A percentile compares a stretch with the other conserved stretches of the same genome.
phyloP scores from a whole-genome alignment of 331 rosid species.

The Prunus yedoensis region DNA sequence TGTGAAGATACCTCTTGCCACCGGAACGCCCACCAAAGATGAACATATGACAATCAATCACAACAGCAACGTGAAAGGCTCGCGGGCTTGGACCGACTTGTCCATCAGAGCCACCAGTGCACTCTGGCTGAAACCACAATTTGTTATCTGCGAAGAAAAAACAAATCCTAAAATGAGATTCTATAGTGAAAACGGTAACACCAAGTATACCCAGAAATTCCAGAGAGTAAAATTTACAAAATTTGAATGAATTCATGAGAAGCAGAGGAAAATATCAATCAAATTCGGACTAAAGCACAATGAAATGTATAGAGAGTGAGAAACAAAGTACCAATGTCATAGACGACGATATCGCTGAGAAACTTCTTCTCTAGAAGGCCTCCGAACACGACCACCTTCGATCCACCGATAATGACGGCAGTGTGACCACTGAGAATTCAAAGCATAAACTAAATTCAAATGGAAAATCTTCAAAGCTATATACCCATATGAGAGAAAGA shows the following conservation, averaged over 20 bases:
- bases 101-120: constrained; percentile 84
- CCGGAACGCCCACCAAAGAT: constrained; percentile 91
- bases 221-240: neutral
- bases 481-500: neutral
- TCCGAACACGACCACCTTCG: constrained; percentile 90
- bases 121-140: constrained; percentile 86
- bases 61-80: constrained; percentile 86
- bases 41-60: constrained; percentile 96
- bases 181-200: neutral
- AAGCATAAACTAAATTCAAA: constrained; percentile 6
- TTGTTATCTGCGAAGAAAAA: constrained; percentile 62
- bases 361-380: constrained; percentile 89
- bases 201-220: neutral
- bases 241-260: neutral
- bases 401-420: constrained; percentile 76
- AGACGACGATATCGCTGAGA: constrained; percentile 69
- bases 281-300: neutral
- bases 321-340: constrained; percentile 60
- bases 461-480: neutral
- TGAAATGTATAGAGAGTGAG: neutral
- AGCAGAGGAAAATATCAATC: constrained; percentile 4
- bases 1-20: constrained; percentile 55
- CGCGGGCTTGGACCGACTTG: constrained; percentile 88
- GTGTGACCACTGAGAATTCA: constrained; percentile 75
- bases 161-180: neutral